These are phyloP conservation scores for Geotrichum reessii DNA, from an alignment of 1,139 yeast species.

Conservation along the genomic window DNA sequence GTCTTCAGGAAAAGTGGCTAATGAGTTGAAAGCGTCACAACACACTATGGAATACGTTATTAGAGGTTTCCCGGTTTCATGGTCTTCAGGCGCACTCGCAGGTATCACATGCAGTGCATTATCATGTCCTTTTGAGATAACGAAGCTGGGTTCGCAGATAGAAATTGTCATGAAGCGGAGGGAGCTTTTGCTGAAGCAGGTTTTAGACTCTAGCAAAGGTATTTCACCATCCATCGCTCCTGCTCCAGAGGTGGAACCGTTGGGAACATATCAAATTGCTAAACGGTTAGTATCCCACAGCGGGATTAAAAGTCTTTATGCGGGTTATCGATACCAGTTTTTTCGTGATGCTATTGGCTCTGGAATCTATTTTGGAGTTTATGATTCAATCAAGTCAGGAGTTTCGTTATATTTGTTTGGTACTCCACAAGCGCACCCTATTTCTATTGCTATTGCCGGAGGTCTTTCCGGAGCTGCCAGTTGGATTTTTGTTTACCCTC, in stretches of 20 bases:
- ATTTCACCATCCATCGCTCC: constrained; percentile 4
- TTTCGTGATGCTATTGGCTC: constrained; percentile 63
- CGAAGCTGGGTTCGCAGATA: constrained; percentile 75
- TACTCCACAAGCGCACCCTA: constrained; percentile 35
- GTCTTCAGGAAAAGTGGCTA: not conserved
- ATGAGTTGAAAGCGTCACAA: constrained; percentile 1
- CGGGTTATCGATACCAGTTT: constrained; percentile 66
- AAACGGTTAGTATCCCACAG: constrained; percentile 49
- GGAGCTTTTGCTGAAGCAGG: constrained; percentile 32
- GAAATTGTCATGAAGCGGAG: constrained; percentile 42
- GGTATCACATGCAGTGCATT: constrained; percentile 61
- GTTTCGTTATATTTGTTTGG: constrained; percentile 29
- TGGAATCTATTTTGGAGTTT: constrained; percentile 67
- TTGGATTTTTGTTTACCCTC: constrained; percentile 70
- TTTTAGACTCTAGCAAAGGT: constrained; percentile 10
- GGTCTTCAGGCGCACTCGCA: constrained; percentile 58
- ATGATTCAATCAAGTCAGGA: constrained; percentile 57
- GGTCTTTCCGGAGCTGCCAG: constrained; percentile 70
- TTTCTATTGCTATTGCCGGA: constrained; percentile 59
- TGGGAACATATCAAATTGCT: constrained; percentile 46
- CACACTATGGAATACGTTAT: constrained; percentile 32
- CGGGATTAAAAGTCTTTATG: constrained; percentile 60
- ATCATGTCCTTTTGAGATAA: constrained; percentile 83
- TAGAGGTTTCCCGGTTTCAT: constrained; percentile 59
- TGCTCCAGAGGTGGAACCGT: constrained; percentile 16